These are phyloP conservation scores for Combretum micranthum DNA, from an alignment of 345 rosid genomes.

Conservation along the genomic window DNA sequence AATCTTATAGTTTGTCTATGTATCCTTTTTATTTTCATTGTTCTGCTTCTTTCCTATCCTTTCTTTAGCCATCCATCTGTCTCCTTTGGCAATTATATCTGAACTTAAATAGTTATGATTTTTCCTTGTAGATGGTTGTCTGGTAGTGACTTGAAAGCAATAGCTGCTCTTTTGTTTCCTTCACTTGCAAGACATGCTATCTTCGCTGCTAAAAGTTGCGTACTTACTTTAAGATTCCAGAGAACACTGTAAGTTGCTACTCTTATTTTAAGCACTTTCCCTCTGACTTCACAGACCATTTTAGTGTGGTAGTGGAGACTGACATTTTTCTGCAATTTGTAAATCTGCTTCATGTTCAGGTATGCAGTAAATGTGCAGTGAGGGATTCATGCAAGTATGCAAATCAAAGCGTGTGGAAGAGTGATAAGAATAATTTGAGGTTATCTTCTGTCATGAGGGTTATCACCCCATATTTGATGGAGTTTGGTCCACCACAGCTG, in stretches of 20 bases:
- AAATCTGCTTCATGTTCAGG: slow-evolving; percentile 27
- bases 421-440: slow-evolving; percentile 30
- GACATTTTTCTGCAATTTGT: no score
- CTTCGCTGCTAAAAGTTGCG: slow-evolving; percentile 76
- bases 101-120: slow-evolving; percentile 3
- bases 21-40: no score
- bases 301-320: not conserved
- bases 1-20: no score
- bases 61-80: no score
- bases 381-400: slow-evolving; percentile 55
- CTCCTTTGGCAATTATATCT: no score
- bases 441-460: slow-evolving; percentile 56
- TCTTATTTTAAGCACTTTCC: not conserved
- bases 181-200: slow-evolving; percentile 34
- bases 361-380: slow-evolving; percentile 55
- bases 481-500: slow-evolving; percentile 36
- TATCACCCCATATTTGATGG: slow-evolving; percentile 47
- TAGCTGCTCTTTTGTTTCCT: slow-evolving; percentile 70
- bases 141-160: slow-evolving; percentile 55
- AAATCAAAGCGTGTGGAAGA: slow-evolving; percentile 46
- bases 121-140: slow-evolving; percentile 65
- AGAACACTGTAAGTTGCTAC: slow-evolving; percentile 49
- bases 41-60: no score
- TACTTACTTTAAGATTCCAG: slow-evolving; percentile 48
- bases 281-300: not conserved